Evolutionary conservation across 176 grass and related monocot species (phyloP), one percentile per base, ranked within the genome.

Genomic region (Chloris gayana): DNA sequence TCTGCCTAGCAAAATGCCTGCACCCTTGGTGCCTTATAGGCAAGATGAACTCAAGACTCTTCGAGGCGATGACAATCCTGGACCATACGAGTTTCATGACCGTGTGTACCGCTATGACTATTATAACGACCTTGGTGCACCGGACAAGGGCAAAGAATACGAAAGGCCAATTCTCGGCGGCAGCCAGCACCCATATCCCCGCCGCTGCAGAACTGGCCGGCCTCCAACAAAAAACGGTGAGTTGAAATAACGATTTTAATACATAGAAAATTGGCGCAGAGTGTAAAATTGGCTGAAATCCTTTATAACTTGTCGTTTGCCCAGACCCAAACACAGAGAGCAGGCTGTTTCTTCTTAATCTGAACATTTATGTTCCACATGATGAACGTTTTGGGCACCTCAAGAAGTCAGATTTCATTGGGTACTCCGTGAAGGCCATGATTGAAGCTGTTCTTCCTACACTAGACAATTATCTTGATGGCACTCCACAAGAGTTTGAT

Each of bases 331-430:
- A 90, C 7, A 71, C 85, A 9, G 95, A 98, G 77, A 98, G 87
- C 59, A 86, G 95, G 54, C 72, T 92, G 63, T 64, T 67, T 31
- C 22, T 71, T 6, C 6, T 91, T 29, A 24, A 87, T 41, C 32
- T 89, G n/a, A 49, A 89, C 49, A 97, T 97, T 50, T 98, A 95
- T 3, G 81, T 91, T 7, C 92, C 96, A 3, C 86, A 88, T 0
- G 96, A 98, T 1, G 92, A 98, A 83, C 70, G 90, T 0, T 93
- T 98, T 66, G 86, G 90, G 9, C 96, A 95, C 65, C 79, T 98
- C n/a, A 98, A 98, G 84, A 41, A 91, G 82, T 85, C 92, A 4
- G 92, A 98, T 31, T 95, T 93, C 82, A 57, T 95, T 33, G 92
- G 72, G 2, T 95, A 86, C 79, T 51, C 90, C 17, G 27, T 98